Base-by-base conservation (phyloP, 768 basidiomycete genomes). In the Dendrothele bispora region DNA sequence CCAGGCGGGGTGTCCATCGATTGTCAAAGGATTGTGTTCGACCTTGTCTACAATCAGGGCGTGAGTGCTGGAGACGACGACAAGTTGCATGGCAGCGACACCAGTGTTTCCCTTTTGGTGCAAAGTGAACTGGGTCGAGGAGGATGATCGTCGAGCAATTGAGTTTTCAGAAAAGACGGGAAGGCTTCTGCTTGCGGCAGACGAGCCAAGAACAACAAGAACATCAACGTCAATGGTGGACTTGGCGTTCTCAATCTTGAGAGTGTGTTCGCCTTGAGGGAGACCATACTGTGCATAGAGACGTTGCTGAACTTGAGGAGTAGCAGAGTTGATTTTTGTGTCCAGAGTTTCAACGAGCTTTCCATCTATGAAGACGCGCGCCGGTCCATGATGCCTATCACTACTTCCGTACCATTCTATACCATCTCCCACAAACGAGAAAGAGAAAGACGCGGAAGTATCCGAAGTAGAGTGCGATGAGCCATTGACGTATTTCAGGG, bases 11-110 rank as follows among this genome's bases (percentile, higher is more conserved):
- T 89, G 89, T 1, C 84, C 84, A 52, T 78, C 65, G 59, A 90
- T 71, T 1, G 79, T 78, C 41, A 90, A 67, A 26, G 88, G 89
- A 58, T 92, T 91, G 63, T 91, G 88, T 61, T 90, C 88, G 21
- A 90, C 88, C 64, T 91, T 91, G 75, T 92, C 89, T 30, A 92
- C 61, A 40, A 92, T 74, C 52, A 91, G 64, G 14, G 80, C 88
- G 55, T 88, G 86, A 7, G 77, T 79, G 14, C 77, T 58, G 4
- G 88, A 91, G 52, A 91, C 72, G 49, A 91, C 65, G 5, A 72
- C 70, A 48, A 91, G 61, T 61, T 91, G 88, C 88, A 90, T 90
- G 3, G 88, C 89, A 48, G 80, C 70, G 11, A 91, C 84, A 14
- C 89, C 89, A 12, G 86, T 89, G 15, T 78, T 73, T 12, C 89